These are phyloP conservation scores for Laguncularia racemosa DNA, from an alignment of 345 rosid genomes.

Conservation along the genomic window DNA sequence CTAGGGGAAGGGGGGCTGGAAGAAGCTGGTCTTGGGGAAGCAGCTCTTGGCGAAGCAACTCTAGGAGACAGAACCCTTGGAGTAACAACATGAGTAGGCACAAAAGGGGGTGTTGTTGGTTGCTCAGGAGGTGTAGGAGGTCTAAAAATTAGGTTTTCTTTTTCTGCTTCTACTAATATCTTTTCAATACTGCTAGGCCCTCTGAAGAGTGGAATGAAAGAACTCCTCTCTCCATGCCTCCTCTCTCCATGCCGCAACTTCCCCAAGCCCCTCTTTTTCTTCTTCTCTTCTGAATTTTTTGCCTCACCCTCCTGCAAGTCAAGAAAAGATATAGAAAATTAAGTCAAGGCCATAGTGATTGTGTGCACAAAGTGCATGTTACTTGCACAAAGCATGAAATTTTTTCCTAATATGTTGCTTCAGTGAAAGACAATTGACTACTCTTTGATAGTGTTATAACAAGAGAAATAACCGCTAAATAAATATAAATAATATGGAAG, in stretches of 20 bases:
- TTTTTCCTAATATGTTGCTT: no score
- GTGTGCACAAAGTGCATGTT: no score
- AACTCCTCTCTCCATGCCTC: conserved; percentile 62
- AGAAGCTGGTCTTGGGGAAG: conserved; percentile 41
- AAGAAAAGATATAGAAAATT: background rate
- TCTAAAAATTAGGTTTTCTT: conserved; percentile 59
- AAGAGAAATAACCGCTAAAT: no score
- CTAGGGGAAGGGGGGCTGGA: conserved; percentile 30
- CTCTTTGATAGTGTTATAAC: no score
- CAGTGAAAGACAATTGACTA: no score
- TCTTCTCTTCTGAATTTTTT: conserved; percentile 48
- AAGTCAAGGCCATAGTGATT: no score
- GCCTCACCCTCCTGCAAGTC: conserved; percentile 45
- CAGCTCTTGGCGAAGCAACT: conserved; percentile 32
- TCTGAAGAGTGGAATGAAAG: conserved; percentile 76
- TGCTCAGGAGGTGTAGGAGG: conserved; percentile 64
- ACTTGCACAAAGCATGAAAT: no score
- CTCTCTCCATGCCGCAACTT: conserved; percentile 57
- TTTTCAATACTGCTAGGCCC: conserved; percentile 90
- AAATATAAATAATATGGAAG: no score
- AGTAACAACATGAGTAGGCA: conserved; percentile 36
- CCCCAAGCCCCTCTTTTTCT: conserved; percentile 62
- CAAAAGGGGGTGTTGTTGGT: conserved; percentile 14
- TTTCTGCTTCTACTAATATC: conserved; percentile 88
- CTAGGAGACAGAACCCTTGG: conserved; percentile 45